Percentiles rank a stretch among this genome's conserved stretches.
These are phyloP conservation scores for Suillus fuscotomentosus DNA, from an alignment of 768 basidiomycete species.

Conservation along the genomic window DNA sequence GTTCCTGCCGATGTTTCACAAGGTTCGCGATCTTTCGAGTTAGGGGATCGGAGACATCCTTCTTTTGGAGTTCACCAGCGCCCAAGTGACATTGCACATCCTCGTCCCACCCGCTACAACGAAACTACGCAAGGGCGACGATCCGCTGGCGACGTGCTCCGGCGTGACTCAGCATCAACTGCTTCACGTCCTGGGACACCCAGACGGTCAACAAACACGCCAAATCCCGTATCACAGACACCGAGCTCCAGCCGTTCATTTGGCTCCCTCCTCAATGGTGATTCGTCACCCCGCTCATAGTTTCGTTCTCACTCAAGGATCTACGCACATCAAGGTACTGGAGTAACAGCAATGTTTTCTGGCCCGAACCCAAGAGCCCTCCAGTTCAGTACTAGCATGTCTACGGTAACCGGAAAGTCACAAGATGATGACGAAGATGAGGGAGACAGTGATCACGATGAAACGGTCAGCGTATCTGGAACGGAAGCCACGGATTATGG, in stretches of 20 bases:
- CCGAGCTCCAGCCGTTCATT: constrained; percentile 32
- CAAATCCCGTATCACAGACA: constrained; percentile 30
- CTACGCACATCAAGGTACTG: constrained; percentile 32
- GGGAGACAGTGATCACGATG: constrained; percentile 35
- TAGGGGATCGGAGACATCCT: constrained; percentile 8
- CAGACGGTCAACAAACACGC: constrained; percentile 24
- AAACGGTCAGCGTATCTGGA: constrained; percentile 37
- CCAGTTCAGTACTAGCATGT: constrained; percentile 20
- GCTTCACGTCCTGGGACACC: constrained; percentile 25
- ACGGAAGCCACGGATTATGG: constrained; percentile 40
- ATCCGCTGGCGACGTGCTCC: constrained; percentile 9
- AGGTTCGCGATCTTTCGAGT: constrained; percentile 4
- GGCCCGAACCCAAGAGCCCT: constrained; percentile 19
- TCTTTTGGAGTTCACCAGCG: constrained; percentile 9
- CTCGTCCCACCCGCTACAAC: constrained; percentile 25
- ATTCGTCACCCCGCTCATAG: constrained; percentile 41
- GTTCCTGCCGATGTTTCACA: constrained; percentile 61
- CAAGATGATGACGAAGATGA: constrained; percentile 18
- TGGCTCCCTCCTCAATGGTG: constrained; percentile 47
- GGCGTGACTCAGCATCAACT: constrained; percentile 15
- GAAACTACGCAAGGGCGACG: constrained; percentile 16
- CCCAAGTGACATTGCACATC: constrained; percentile 24
- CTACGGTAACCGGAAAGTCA: constrained; percentile 12
- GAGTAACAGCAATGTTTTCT: constrained; percentile 19
- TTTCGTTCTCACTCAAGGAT: constrained; percentile 35